These are phyloP conservation scores for Penicillium waksmanii DNA, from an alignment of 495 filamentous ascomycete species.

Conservation along the genomic window DNA sequence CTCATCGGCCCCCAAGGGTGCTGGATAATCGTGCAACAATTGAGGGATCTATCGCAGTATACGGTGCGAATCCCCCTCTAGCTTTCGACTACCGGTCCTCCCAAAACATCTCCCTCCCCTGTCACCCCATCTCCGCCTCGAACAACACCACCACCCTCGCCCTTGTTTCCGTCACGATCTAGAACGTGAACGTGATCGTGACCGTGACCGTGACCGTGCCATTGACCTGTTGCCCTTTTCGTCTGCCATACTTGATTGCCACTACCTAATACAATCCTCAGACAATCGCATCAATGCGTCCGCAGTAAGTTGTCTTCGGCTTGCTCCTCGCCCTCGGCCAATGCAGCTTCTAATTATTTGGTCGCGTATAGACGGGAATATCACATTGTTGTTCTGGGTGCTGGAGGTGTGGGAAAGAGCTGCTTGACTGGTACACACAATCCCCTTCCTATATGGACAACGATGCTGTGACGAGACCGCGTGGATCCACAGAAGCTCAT, in stretches of 20 bases:
- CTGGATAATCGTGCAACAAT: conserved; percentile 18
- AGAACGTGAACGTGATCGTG: not conserved
- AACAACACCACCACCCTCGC: not conserved
- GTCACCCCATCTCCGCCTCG: not conserved
- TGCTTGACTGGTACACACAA: conserved; percentile 85
- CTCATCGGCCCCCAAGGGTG: conserved; percentile 30
- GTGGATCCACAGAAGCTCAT: conserved; percentile 17
- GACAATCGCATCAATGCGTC: conserved; percentile 46
- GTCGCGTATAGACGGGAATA: conserved; percentile 71
- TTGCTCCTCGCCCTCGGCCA: conserved; percentile 12
- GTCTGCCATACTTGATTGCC: not conserved
- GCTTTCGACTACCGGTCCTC: not conserved
- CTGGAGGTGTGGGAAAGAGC: conserved; percentile 96
- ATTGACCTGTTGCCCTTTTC: conserved; percentile 2
- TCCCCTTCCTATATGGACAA: not conserved
- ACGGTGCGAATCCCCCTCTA: conserved; percentile 1
- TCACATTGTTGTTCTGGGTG: conserved; percentile 88
- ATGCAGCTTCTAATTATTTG: conserved; percentile 29
- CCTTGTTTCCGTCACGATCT: not conserved
- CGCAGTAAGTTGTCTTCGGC: conserved; percentile 47
- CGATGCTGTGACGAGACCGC: conserved; percentile 7
- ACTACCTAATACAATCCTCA: not conserved
- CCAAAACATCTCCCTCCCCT: not conserved
- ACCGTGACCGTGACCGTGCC: not conserved
- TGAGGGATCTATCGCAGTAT: conserved; percentile 11